phyloP scores from a whole-genome alignment of 495 filamentous ascomycete genomes.

The Aspergillus sclerotioniger region DNA sequence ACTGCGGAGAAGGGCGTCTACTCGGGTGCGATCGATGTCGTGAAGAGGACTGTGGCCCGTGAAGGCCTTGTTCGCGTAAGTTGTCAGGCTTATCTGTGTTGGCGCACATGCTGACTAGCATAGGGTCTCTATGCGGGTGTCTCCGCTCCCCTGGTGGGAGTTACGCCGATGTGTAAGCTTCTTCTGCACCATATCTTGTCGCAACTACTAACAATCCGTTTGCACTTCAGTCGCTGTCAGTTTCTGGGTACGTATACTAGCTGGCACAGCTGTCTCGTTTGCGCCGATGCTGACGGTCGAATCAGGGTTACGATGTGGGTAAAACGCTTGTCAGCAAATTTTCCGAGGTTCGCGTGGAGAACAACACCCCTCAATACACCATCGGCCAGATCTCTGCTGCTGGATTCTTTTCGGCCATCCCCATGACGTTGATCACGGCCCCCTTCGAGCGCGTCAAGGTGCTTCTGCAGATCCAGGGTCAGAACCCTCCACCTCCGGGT shows the following conservation, averaged over 20 bases:
- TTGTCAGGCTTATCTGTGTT: neutral
- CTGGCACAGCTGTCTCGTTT: neutral
- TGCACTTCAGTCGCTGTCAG: conserved; percentile 82
- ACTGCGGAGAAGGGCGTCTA: conserved; percentile 95
- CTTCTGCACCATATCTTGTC: neutral
- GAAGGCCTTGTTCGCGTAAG: conserved; percentile 72
- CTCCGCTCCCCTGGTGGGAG: conserved; percentile 87
- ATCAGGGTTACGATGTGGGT: conserved; percentile 86
- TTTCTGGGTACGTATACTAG: conserved; percentile 65
- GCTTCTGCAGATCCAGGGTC: conserved; percentile 94
- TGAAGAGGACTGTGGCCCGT: conserved; percentile 77
- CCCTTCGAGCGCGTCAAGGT: conserved; percentile 99
- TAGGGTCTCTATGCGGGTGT: conserved; percentile 96
- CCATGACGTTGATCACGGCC: conserved; percentile 96
- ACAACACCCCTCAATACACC: conserved; percentile 62
- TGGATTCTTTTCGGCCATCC: conserved; percentile 96
- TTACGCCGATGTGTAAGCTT: conserved; percentile 96
- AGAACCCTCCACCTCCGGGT: conserved; percentile 78
- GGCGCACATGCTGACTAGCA: conserved; percentile 7
- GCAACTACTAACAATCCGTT: conserved; percentile 1
- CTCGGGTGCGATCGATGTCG: conserved; percentile 85
- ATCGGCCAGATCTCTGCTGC: conserved; percentile 88
- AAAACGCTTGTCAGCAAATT: conserved; percentile 75
- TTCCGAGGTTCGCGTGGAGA: conserved; percentile 59
- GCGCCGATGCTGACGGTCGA: conserved; percentile 17